Base-by-base conservation (phyloP, 75 land plant genomes). In the Ceratopteris richardii region DNA sequence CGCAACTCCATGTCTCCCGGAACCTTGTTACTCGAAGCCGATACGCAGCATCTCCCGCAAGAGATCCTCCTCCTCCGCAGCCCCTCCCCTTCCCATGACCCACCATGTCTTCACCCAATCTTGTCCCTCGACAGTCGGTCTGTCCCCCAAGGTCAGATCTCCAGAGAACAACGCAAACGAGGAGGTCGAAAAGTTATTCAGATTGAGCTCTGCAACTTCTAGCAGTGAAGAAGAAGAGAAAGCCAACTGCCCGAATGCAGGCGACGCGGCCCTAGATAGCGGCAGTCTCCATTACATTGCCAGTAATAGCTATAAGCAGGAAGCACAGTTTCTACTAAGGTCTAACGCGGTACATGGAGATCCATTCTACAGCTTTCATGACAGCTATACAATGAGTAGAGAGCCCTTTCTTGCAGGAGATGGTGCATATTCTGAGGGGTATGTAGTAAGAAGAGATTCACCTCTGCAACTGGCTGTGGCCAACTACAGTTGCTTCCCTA, bases 21-120 rank as follows among this genome's bases (percentile, higher is more conserved):
- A 26, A 21, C 67, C 73, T 31, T 63, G 73, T 52, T 70, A 70
- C 54, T 70, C 73, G 18, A 70, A 70, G 53, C 73, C 73, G 20
- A 70, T 70, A 47, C 73, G 73, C 37, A 70, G 73, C 66, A 70
- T 70, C 53, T 70, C 73, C 11, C 67, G 73, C 20, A 70, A 70
- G 41, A 31, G 73, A 17, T 46, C 48, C 4, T 46, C 48, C 48
- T n/a, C 48, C 14, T 2, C 17, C 4, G 21, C 48, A 5, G 42
- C 42, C 12, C 48, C 21, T n/a, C n/a, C 48, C n/a, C n/a, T 46
- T 46, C 48, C 48, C 17, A 5, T 46, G 14, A 5, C 37, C 48
- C 48, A 46, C 17, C 48, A 46, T 20, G 4, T n/a, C 48, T 17
- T n/a, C 14, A 5, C n/a, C 1, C 48, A 46, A 17, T 17, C 48